Conservation (phyloP, 1,284 basidiomycete species). For the Rhodotorula sp. region DNA sequence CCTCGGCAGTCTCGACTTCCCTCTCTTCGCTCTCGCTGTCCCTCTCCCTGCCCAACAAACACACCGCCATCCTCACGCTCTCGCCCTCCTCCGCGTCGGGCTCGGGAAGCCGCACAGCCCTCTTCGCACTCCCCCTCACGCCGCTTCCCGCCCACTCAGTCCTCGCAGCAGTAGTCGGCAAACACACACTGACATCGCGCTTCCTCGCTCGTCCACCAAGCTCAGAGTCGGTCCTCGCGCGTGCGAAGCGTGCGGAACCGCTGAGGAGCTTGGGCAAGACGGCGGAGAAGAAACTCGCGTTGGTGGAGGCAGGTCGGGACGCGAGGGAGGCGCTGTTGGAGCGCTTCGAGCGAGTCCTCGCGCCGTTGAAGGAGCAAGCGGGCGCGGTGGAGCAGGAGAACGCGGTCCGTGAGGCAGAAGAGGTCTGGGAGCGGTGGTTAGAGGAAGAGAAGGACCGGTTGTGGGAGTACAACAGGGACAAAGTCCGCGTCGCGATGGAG, state of each 20-base stretch:
- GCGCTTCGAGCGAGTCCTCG: constrained; percentile 16
- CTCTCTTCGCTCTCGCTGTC: constrained; percentile 12
- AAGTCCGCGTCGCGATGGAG: constrained; percentile 16
- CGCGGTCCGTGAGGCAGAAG: constrained; percentile 24
- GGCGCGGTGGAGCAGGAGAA: constrained; percentile 6
- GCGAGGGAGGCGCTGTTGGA: constrained; percentile 24
- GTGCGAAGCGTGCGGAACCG: constrained; percentile 27
- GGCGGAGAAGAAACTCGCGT: constrained; percentile 11
- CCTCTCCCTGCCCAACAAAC: constrained; percentile 13
- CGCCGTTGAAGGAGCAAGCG: background rate
- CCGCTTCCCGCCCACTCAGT: constrained; percentile 32
- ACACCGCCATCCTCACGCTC: constrained; percentile 26
- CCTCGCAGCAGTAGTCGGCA: constrained; percentile 40
- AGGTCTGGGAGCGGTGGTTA: constrained; percentile 19
- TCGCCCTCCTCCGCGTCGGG: constrained; percentile 6
- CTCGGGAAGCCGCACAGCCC: constrained; percentile 16
- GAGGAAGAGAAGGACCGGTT: constrained; percentile 20
- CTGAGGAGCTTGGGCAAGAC: background rate
- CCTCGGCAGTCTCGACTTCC: constrained; percentile 27
- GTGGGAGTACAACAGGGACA: constrained; percentile 23
- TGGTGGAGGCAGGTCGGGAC: constrained; percentile 4
- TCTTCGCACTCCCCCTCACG: constrained; percentile 35
- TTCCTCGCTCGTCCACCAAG: constrained; percentile 18
- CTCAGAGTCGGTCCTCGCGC: constrained; percentile 9
- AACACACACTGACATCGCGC: constrained; percentile 31